Conservation (phyloP, 2,329 filamentous ascomycete genomes). For the Penicillium aurantiogriseum region DNA sequence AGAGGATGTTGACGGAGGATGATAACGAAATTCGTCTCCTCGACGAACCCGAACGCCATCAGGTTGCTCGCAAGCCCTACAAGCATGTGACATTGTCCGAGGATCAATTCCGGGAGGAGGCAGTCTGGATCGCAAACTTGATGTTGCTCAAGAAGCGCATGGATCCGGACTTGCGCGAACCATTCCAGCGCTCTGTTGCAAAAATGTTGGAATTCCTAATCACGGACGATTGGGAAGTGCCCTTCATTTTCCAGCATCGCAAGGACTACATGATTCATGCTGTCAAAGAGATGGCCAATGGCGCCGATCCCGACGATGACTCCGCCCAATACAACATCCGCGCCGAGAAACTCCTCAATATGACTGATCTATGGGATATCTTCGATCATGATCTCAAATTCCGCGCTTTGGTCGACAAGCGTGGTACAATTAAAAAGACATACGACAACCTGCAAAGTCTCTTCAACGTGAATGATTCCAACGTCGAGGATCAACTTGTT, state of each 20-base stretch:
- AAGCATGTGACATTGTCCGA: slow-evolving; percentile 75
- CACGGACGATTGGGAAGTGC: slow-evolving; percentile 89
- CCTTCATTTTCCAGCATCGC: slow-evolving; percentile 96
- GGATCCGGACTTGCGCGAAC: slow-evolving; percentile 67
- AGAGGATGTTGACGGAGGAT: slow-evolving; percentile 92
- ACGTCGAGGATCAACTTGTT: slow-evolving; percentile 79
- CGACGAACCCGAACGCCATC: slow-evolving; percentile 92
- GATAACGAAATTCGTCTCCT: slow-evolving; percentile 86
- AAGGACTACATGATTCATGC: slow-evolving; percentile 97
- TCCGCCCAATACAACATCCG: slow-evolving; percentile 66
- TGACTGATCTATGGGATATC: slow-evolving; percentile 93
- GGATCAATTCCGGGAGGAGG: slow-evolving; percentile 87
- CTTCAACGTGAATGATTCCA: slow-evolving; percentile 64
- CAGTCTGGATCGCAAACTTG: slow-evolving; percentile 84
- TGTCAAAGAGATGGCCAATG: slow-evolving; percentile 65
- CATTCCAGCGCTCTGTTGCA: slow-evolving; percentile 82
- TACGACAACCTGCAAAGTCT: slow-evolving; percentile 72
- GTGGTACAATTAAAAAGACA: slow-evolving; percentile 76
- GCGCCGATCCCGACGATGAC: slow-evolving; percentile 65
- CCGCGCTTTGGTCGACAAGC: slow-evolving; percentile 86
- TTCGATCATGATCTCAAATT: slow-evolving; percentile 95
- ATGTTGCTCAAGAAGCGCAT: slow-evolving; percentile 86
- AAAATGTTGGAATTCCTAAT: slow-evolving; percentile 96
- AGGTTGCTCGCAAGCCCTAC: slow-evolving; percentile 86
- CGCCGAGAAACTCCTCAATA: slow-evolving; percentile 85